Evolutionary conservation across 2,329 filamentous ascomycete species (phyloP).

Genomic region (Keithomyces neogunnii): DNA sequence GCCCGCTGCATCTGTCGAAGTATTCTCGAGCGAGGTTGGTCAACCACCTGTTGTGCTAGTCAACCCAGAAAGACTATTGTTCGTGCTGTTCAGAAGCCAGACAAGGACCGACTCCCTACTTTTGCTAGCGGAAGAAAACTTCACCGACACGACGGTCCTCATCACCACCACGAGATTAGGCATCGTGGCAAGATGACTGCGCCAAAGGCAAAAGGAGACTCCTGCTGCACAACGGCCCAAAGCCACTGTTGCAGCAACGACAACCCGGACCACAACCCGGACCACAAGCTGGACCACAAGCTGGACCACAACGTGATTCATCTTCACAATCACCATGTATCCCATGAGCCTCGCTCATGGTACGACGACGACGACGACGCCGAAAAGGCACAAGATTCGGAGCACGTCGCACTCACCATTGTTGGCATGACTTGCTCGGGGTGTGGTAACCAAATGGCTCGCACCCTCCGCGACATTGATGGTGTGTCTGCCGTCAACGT

Average conservation of each 20-base stretch:
- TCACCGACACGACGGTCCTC: constrained; percentile 5
- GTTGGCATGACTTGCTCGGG: constrained; percentile 29
- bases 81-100: background rate
- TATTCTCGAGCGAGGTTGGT: constrained; percentile 19
- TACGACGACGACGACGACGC: constrained; percentile 10
- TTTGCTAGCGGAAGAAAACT: constrained; percentile 6
- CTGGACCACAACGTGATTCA: constrained; percentile 3
- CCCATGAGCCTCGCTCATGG: background rate
- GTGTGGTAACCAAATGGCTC: constrained; percentile 25
- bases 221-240: constrained; percentile 4
- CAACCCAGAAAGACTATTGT: constrained; percentile 4
- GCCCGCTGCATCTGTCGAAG: constrained; percentile 29
- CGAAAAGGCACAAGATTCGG: constrained; percentile 16
- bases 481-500: constrained; percentile 24
- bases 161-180: constrained; percentile 15
- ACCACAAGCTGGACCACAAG: constrained; percentile 4
- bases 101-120: background rate
- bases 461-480: constrained; percentile 15
- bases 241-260: constrained; percentile 8
- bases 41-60: constrained; percentile 19
- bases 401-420: constrained; percentile 20
- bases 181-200: constrained; percentile 11
- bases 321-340: background rate
- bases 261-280: constrained; percentile 3
- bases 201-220: constrained; percentile 5